phyloP scores from a whole-genome alignment of 2,329 filamentous ascomycete genomes.

The Nemania serpens region DNA sequence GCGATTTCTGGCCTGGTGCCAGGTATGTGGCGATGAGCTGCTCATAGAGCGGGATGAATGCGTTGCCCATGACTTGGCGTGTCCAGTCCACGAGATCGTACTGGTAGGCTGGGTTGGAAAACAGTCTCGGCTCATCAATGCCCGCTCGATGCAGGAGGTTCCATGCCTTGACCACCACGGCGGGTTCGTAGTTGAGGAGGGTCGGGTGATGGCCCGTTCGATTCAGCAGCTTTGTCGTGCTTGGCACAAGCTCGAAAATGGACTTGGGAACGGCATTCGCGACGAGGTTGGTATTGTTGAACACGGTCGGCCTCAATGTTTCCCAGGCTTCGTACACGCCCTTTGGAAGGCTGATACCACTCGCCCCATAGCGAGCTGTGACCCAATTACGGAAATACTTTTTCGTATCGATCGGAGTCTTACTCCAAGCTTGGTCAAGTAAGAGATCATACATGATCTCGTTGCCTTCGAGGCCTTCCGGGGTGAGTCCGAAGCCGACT shows the following conservation, averaged over 20 bases:
- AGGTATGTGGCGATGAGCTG: slow-evolving; percentile 23
- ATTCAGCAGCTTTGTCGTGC: slow-evolving; percentile 22
- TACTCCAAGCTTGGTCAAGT: slow-evolving; percentile 29
- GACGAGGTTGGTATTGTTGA: slow-evolving; percentile 29
- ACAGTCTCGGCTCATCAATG: slow-evolving; percentile 14
- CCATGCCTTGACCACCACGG: slow-evolving; percentile 22
- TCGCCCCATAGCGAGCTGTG: slow-evolving; percentile 22
- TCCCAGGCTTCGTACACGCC: slow-evolving; percentile 28
- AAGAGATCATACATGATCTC: slow-evolving; percentile 32
- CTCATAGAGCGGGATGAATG: slow-evolving; percentile 27
- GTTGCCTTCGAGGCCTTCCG: slow-evolving; percentile 30
- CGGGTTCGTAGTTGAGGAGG: slow-evolving; percentile 27
- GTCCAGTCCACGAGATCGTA: slow-evolving; percentile 31
- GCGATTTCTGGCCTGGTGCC: neutral
- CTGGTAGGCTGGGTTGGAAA: slow-evolving; percentile 27
- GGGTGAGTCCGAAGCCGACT: slow-evolving; percentile 27
- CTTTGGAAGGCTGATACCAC: slow-evolving; percentile 9
- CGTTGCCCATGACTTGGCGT: slow-evolving; percentile 28
- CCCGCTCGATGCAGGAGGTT: slow-evolving; percentile 24
- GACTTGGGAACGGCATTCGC: slow-evolving; percentile 29
- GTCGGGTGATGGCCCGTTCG: slow-evolving; percentile 30
- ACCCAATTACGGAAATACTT: slow-evolving; percentile 29
- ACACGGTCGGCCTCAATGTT: slow-evolving; percentile 25
- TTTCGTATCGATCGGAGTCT: slow-evolving; percentile 26
- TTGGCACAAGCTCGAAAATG: slow-evolving; percentile 27